Base-by-base conservation (phyloP, 371 early-diverging fungal genomes). In the Actinomucor elegans region DNA sequence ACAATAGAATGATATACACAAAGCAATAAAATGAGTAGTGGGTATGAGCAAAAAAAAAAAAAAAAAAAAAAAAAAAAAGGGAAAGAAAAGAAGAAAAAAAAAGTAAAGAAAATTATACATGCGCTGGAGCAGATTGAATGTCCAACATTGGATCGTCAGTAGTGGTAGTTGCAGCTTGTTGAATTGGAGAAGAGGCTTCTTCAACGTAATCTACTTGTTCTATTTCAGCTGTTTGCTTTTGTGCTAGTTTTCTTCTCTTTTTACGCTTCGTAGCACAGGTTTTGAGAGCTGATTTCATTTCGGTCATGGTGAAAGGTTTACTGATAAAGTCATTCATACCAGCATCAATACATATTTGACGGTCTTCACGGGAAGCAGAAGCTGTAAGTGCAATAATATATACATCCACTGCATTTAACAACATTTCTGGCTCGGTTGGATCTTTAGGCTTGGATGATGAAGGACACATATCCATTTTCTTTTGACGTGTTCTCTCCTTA, bases 291-390 rank as follows among this genome's bases (percentile, higher is more conserved):
- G 69, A 48, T 49, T 80, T 78, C 79, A 83, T 77, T 52, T 81
- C 81, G 53, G 72, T 56, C 61, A 77, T 64, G 4, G 74, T 79
- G 45, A 81, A 81, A 3, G 84, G 81, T 47, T 83, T 83, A 51
- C 77, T 75, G 44, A 83, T 81, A 38, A 81, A 83, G 32, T 81
- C 83, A 21, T 83, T 79, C 83, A 83, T 81, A 6, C 83, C 83
- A 2, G 83, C 81, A 50, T 81, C 79, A 46, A 80, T 79, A 55
- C 83, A 83, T 1, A 78, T 79, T 42, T 83, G 79, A 42, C 80
- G 71, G 57, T 83, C 83, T 26, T 78, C 75, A 14, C 68, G 69
- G 56, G 80, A 79, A 0, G 81, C 83, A 1, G 81, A 83, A 3
- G 83, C 83, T 23, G 83, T 83, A 21, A 83, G 57, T 8, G 83